These are phyloP conservation scores for Acanthamoeba lenticulata DNA, from an alignment of 208 protist species.

Conservation along the genomic window DNA sequence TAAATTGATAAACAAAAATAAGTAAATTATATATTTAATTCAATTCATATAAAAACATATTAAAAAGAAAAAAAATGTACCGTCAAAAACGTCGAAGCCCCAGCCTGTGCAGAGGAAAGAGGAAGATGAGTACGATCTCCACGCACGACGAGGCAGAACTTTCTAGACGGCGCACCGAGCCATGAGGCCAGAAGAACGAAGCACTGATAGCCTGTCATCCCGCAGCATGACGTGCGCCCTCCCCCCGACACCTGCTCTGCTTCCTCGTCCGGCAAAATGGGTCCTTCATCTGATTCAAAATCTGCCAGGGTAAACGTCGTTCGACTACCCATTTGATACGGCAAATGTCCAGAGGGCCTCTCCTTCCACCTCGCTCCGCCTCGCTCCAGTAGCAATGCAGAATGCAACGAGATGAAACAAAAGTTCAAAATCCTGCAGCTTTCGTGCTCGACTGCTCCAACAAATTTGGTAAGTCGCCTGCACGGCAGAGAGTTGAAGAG, in stretches of 20 bases:
- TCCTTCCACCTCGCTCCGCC: no score
- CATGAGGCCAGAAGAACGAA: constrained; percentile 54
- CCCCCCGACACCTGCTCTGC: not conserved
- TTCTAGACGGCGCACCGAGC: not conserved
- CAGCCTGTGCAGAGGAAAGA: not conserved
- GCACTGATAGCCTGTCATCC: constrained; percentile 1
- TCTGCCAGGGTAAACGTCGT: constrained; percentile 19
- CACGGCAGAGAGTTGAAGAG: no score
- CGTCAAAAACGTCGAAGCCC: constrained; percentile 63
- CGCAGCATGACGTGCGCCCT: not conserved
- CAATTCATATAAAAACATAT: not conserved
- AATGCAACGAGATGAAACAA: not conserved
- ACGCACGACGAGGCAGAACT: not conserved
- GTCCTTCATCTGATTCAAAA: not conserved
- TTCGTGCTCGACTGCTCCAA: not conserved
- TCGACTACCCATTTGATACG: not conserved
- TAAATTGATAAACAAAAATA: not conserved
- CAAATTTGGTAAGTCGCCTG: no score
- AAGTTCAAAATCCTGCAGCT: not conserved
- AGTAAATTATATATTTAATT: not conserved
- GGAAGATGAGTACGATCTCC: not conserved
- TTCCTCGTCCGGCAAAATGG: not conserved
- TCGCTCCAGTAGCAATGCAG: no score
- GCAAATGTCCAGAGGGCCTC: no score
- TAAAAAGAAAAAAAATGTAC: not conserved